Evolutionary conservation across 1,284 basidiomycete genomes (phyloP), one percentile per base, ranked within the genome.

Genomic region (Melampsora larici-populina): DNA sequence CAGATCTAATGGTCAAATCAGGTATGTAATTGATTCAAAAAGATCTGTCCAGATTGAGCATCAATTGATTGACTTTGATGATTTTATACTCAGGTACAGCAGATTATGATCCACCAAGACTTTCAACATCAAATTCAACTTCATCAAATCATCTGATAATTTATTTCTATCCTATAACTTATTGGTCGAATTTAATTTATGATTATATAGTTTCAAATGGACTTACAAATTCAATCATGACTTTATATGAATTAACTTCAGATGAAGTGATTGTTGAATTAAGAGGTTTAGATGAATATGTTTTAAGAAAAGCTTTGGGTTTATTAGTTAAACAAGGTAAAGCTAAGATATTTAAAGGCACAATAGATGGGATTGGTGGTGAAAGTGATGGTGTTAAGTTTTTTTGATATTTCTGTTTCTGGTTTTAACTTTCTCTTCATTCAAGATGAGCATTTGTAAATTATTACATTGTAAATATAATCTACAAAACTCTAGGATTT

Each of bases 301-400:
- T 76, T 36, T 51, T 76, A 9, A 49, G 55, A 29, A 76, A 76
- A 58, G 64, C 65, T 11, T 48, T 76, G 18, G 51, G 13, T 17
- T 13, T 68, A 11, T 62, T 76, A 40, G 64, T 62, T 17, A 76
- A 76, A 55, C n/a, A 21, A 17, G 73, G 65, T 29, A 76, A 76
- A 31, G 73, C 73, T 43, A 76, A 76, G 24, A 49, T 69, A 7
- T 76, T 76, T 24, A 76, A 76, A 62, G 65, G 73, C 9, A 58
- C 73, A 36, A 29, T 69, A 15, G 73, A 76, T 76, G 73, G 73
- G 40, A 48, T 76, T 17, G 65, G 43, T 5, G 73, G 73, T 46
- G 73, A 76, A 31, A 49, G 40, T 24, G 73, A 76, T 24, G 73
- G 73, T 7, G 73, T 76, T 33, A 76, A 76, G 40, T 76, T 76